Percentiles rank a stretch among this genome's conserved stretches.
These are phyloP conservation scores for Penicillium sp. DNA, from an alignment of 2,329 filamentous ascomycete genomes.

Conservation along the genomic window DNA sequence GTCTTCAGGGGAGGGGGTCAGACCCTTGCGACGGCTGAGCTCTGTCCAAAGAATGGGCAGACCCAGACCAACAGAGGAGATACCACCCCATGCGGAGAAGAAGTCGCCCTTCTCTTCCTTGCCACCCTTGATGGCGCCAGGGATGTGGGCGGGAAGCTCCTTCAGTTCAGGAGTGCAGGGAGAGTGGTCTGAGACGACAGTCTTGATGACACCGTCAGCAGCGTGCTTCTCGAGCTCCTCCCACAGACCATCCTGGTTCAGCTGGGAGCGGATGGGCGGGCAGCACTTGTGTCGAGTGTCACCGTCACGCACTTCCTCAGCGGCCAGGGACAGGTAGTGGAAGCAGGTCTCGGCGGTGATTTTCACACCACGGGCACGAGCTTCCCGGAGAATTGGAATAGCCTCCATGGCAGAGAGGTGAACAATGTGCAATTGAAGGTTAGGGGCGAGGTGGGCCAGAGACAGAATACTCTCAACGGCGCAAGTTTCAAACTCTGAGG, in stretches of 20 bases:
- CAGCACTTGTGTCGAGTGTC: conserved; percentile 96
- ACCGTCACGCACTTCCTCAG: conserved; percentile 77
- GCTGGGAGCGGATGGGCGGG: conserved; percentile 78
- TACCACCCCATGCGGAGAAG: conserved; percentile 94
- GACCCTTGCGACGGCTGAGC: conserved; percentile 59
- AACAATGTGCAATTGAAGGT: conserved; percentile 86
- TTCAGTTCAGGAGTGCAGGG: conserved; percentile 96
- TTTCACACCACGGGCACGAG: conserved; percentile 70
- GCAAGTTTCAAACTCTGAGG: conserved; percentile 85
- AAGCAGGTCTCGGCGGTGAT: conserved; percentile 95
- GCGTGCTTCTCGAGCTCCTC: conserved; percentile 64
- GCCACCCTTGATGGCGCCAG: conserved; percentile 41
- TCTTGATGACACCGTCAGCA: conserved; percentile 78
- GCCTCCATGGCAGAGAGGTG: conserved; percentile 87
- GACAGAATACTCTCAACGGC: conserved; percentile 85
- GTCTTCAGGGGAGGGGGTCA: conserved; percentile 38
- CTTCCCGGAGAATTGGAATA: conserved; percentile 75
- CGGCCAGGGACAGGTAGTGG: conserved; percentile 83
- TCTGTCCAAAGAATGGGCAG: conserved; percentile 87
- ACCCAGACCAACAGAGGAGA: conserved; percentile 89
- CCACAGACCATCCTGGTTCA: conserved; percentile 86
- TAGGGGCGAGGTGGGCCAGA: conserved; percentile 74
- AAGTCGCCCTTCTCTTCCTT: conserved; percentile 69
- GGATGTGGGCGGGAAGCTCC: conserved; percentile 72
- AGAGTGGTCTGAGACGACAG: conserved; percentile 92